These are phyloP conservation scores for Trifolium fragiferum DNA, from an alignment of 306 rosid genomes.

Conservation along the genomic window DNA sequence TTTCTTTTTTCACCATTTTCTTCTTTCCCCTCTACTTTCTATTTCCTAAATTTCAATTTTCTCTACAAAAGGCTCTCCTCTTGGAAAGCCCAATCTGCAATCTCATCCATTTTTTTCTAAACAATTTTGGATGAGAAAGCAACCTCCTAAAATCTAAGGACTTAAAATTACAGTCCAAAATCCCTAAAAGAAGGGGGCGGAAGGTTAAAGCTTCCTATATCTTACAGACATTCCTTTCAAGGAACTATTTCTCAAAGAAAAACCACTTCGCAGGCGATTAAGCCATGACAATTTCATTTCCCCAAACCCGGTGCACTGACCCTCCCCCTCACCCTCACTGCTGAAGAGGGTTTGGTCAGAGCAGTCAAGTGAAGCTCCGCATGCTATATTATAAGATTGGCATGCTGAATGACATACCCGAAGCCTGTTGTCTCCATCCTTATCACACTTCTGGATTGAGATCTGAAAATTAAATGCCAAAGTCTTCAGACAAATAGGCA, in stretches of 20 bases:
- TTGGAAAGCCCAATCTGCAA: constrained; percentile 69
- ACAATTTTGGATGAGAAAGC: constrained; percentile 67
- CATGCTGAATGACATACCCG: constrained; percentile 95
- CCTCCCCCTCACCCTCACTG: constrained; percentile 73
- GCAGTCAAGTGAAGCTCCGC: constrained; percentile 97
- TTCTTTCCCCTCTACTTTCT: constrained; percentile 32
- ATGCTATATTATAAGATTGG: constrained; percentile 85
- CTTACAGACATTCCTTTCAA: constrained; percentile 68
- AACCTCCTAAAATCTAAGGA: constrained; percentile 68
- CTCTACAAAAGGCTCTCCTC: constrained; percentile 76
- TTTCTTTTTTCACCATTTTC: neutral
- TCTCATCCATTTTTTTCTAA: constrained; percentile 60
- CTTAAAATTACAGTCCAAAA: constrained; percentile 59
- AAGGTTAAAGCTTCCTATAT: constrained; percentile 60
- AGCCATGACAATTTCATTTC: constrained; percentile 75
- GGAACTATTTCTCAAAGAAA: constrained; percentile 66
- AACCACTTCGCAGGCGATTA: constrained; percentile 55
- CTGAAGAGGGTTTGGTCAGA: constrained; percentile 93
- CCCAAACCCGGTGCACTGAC: constrained; percentile 90
- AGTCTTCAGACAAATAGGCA: constrained; percentile 37
- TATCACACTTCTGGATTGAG: constrained; percentile 90
- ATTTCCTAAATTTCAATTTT: constrained; percentile 50
- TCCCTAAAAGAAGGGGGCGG: constrained; percentile 20
- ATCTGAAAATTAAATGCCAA: constrained; percentile 59
- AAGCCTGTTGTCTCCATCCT: constrained; percentile 92